Percentiles rank a stretch among this genome's conserved stretches.
Evolutionary conservation across 2,329 filamentous ascomycete genomes (phyloP).

Genomic region (Cryphonectria carpinicola): DNA sequence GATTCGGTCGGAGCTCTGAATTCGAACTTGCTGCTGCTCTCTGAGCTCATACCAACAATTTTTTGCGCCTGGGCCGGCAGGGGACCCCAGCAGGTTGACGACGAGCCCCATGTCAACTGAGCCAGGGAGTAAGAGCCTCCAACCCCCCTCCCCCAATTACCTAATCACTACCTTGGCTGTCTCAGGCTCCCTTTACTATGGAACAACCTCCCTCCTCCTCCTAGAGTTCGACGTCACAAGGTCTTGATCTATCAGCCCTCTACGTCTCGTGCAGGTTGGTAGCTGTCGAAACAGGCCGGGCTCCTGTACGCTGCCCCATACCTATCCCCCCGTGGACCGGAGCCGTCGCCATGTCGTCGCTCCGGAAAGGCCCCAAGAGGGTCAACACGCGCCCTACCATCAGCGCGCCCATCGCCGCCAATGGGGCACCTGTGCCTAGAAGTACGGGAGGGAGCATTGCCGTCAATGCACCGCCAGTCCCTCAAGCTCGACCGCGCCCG

Average conservation of each 20-base stretch:
- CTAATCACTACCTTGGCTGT: conserved; percentile 13
- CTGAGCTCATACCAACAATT: conserved; percentile 19
- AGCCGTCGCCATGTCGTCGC: conserved; percentile 58
- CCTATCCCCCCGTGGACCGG: background rate
- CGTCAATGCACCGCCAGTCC: conserved; percentile 33
- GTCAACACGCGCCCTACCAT: conserved; percentile 62
- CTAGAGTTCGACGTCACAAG: background rate
- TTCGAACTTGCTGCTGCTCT: conserved; percentile 10
- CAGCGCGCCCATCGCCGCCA: conserved; percentile 62
- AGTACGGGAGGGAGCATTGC: conserved; percentile 39
- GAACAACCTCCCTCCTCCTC: background rate
- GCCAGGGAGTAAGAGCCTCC: background rate
- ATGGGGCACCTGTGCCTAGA: conserved; percentile 39
- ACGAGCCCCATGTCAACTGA: conserved; percentile 5
- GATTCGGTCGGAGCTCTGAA: conserved; percentile 11
- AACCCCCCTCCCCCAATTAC: background rate
- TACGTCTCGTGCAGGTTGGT: background rate
- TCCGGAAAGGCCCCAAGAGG: conserved; percentile 63
- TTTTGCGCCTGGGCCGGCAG: conserved; percentile 9
- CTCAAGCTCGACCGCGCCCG: conserved; percentile 48
- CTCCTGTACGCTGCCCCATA: background rate
- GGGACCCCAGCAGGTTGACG: conserved; percentile 5
- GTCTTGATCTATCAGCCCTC: background rate
- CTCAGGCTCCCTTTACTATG: conserved; percentile 2
- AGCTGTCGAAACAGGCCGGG: background rate